phyloP scores from a whole-genome alignment of 192 early-diverging fungal genomes.

The Cetraspora pellucida region DNA sequence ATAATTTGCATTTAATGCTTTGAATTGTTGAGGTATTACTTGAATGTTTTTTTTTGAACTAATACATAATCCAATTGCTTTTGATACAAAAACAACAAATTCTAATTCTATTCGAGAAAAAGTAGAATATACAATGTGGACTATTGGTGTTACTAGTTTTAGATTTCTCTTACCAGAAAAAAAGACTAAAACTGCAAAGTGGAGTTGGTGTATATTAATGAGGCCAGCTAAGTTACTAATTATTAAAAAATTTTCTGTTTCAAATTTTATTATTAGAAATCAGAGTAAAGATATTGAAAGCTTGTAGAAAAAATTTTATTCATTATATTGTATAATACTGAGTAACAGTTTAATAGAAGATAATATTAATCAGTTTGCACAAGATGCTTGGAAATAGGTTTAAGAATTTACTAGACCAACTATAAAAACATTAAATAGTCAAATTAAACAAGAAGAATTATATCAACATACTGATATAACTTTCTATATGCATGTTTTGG shows the following conservation, averaged over 20 bases:
- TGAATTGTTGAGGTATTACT: not conserved
- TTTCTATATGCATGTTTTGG: constrained; percentile 13
- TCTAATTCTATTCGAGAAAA: not conserved
- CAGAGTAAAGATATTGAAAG: not conserved
- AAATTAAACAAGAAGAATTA: not conserved
- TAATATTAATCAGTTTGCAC: not conserved
- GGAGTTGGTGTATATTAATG: not conserved
- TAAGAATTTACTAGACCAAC: not conserved
- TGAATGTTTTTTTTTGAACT: not conserved
- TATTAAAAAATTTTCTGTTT: constrained; percentile 4
- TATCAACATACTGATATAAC: not conserved
- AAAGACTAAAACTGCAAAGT: not conserved
- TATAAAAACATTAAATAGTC: not conserved
- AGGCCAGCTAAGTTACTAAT: not conserved
- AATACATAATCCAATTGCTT: not conserved
- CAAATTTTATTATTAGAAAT: not conserved
- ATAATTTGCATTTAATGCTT: not conserved
- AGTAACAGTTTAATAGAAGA: not conserved
- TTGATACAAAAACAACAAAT: not conserved
- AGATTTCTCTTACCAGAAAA: not conserved
- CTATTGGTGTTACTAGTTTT: not conserved
- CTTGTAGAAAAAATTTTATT: not conserved
- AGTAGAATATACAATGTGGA: not conserved
- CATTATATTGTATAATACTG: not conserved
- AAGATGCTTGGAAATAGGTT: not conserved